Evolutionary conservation across 2,329 filamentous ascomycete genomes (phyloP).

Genomic region (Fusarium sp.): DNA sequence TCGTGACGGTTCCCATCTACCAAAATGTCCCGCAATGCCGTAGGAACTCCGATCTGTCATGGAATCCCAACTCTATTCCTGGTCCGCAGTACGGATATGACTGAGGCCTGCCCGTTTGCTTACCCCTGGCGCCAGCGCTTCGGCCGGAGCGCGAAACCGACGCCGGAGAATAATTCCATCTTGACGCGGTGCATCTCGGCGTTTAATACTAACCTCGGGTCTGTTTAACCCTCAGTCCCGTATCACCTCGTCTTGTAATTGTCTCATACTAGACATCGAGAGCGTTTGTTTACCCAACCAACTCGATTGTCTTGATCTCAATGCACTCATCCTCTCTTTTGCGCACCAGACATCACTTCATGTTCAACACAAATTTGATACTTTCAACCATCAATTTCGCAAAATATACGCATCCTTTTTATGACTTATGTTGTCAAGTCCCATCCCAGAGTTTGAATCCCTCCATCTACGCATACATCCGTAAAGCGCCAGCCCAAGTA

Average conservation of each 20-base stretch:
- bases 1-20: slow-evolving; percentile 1
- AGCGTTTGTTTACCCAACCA: neutral
- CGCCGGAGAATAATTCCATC: slow-evolving; percentile 13
- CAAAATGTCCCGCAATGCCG: slow-evolving; percentile 27
- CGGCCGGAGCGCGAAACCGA: slow-evolving; percentile 22
- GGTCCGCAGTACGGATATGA: too few relatives aligned
- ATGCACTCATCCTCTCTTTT: neutral
- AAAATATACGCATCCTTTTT: slow-evolving; percentile 10
- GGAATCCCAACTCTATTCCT: neutral
- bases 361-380: neutral
- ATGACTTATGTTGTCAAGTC: slow-evolving; percentile 13
- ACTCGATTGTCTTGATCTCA: neutral
- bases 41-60: slow-evolving; percentile 30
- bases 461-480: slow-evolving; percentile 16
- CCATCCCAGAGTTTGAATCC: slow-evolving; percentile 12
- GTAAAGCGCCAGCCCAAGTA: slow-evolving; percentile 29
- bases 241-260: neutral
- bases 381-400: neutral
- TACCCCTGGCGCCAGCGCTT: slow-evolving; percentile 21
- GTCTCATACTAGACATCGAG: neutral
- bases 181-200: slow-evolving; percentile 6
- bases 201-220: neutral
- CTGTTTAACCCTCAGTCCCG: neutral
- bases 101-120: neutral
- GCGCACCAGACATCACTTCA: neutral